These are phyloP conservation scores for Ajuga chamaepitys DNA, from an alignment of 257 asterid species.

Conservation along the genomic window DNA sequence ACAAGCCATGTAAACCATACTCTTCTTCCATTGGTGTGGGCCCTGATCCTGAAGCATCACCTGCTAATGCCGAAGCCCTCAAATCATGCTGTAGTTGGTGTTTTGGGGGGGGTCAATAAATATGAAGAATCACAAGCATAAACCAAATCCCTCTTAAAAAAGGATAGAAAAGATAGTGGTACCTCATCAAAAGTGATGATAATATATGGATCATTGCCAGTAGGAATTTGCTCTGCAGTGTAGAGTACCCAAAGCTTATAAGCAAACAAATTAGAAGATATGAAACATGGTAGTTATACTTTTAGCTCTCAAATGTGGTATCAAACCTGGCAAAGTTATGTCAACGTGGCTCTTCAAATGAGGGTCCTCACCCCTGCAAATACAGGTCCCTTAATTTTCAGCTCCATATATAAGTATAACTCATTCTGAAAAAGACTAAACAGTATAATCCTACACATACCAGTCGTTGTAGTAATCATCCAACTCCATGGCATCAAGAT, in stretches of 20 bases:
- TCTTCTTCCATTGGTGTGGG: slow-evolving; percentile 53
- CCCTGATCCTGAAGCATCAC: slow-evolving; percentile 31
- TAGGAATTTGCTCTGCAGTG: slow-evolving; percentile 66
- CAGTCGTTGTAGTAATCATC: slow-evolving; percentile 34
- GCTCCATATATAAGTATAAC: neutral
- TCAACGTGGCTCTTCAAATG: slow-evolving; percentile 56
- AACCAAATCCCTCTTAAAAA: neutral
- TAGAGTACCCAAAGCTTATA: slow-evolving; percentile 5
- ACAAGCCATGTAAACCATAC: slow-evolving; percentile 32
- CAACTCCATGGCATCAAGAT: slow-evolving; percentile 58
- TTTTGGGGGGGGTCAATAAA: neutral
- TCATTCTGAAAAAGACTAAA: neutral
- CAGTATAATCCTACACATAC: slow-evolving; percentile 24
- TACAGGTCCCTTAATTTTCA: neutral
- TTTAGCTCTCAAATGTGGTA: neutral
- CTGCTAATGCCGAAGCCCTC: slow-evolving; percentile 21
- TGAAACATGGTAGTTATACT: neutral
- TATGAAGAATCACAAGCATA: neutral
- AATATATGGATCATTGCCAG: slow-evolving; percentile 56
- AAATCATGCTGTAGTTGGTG: slow-evolving; percentile 27
- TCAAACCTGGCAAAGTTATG: slow-evolving; percentile 68
- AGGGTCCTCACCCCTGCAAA: slow-evolving; percentile 52
- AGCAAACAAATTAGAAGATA: neutral
- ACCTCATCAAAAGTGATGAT: slow-evolving; percentile 50
- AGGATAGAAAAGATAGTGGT: neutral